These are phyloP conservation scores for Penicillium vulpinum DNA, from an alignment of 2,329 filamentous ascomycete genomes.

Conservation along the genomic window DNA sequence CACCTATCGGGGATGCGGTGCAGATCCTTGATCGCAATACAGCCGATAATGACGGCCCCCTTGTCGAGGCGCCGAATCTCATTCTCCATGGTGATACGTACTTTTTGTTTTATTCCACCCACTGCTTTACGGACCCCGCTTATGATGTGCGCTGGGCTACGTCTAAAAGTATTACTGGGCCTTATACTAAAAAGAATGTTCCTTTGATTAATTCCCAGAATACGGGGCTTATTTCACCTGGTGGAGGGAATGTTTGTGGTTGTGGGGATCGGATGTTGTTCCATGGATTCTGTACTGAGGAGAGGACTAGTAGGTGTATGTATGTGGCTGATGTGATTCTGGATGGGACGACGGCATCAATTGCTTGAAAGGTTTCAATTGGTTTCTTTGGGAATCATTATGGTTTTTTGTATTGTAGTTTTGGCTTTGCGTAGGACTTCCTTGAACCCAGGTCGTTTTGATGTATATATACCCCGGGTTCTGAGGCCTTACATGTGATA, in stretches of 20 bases:
- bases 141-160: constrained; percentile 65
- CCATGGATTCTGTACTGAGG: constrained; percentile 32
- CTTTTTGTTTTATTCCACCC: constrained; percentile 63
- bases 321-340: constrained; percentile 32
- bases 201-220: constrained; percentile 39
- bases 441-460: background rate
- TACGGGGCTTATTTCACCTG: constrained; percentile 32
- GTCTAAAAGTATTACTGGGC: constrained; percentile 39
- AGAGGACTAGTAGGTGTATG: constrained; percentile 27
- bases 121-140: constrained; percentile 55
- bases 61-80: constrained; percentile 63
- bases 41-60: constrained; percentile 62
- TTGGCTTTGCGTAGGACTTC: background rate
- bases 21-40: constrained; percentile 58
- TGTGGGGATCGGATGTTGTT: constrained; percentile 36
- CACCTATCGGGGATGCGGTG: constrained; percentile 52
- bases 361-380: constrained; percentile 14
- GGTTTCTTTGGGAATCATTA: background rate
- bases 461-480: constrained; percentile 6
- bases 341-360: constrained; percentile 13
- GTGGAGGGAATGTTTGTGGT: constrained; percentile 34
- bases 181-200: constrained; percentile 37
- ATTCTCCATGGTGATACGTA: constrained; percentile 51
- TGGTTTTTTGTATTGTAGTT: background rate
- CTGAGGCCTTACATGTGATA: background rate